phyloP scores from a whole-genome alignment of 345 rosid species.

The Pugionium dolabratum region DNA sequence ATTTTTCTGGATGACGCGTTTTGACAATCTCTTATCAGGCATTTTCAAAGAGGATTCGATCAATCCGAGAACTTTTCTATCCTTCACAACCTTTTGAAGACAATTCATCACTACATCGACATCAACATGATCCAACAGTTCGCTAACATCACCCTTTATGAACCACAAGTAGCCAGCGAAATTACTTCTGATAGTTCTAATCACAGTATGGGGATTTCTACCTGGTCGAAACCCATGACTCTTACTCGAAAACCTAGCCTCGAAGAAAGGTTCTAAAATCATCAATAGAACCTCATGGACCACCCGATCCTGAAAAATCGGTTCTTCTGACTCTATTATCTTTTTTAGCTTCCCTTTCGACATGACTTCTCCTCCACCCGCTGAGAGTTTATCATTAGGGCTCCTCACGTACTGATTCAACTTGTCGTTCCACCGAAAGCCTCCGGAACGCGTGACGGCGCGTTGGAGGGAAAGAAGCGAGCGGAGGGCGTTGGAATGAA shows the following conservation, averaged over 20 bases:
- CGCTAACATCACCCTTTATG: conserved; percentile 74
- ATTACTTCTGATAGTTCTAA: conserved; percentile 81
- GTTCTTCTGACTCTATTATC: conserved; percentile 51
- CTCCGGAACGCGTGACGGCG: conserved; percentile 54
- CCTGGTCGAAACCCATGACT: conserved; percentile 88
- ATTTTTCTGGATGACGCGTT: conserved; percentile 26
- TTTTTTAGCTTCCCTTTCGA: conserved; percentile 64
- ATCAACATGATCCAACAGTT: conserved; percentile 55
- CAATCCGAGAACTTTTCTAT: conserved; percentile 67
- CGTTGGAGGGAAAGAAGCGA: conserved; percentile 74
- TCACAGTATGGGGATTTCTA: conserved; percentile 84
- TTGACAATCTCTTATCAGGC: conserved; percentile 38
- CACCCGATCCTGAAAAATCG: conserved; percentile 85
- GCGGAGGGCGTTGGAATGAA: conserved; percentile 60
- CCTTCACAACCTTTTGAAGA: conserved; percentile 64
- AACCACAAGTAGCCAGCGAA: conserved; percentile 97
- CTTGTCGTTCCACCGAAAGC: conserved; percentile 79
- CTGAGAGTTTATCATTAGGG: conserved; percentile 57
- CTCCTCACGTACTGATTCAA: conserved; percentile 60
- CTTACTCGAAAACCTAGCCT: conserved; percentile 68
- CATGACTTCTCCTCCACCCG: conserved; percentile 34
- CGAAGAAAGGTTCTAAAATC: conserved; percentile 84
- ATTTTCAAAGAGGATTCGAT: conserved; percentile 54
- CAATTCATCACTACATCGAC: conserved; percentile 53
- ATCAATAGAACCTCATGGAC: conserved; percentile 86